Evolutionary conservation across 305 asterid species (phyloP), one percentile per base, ranked within the genome.

Genomic region (Petunia hybrid): DNA sequence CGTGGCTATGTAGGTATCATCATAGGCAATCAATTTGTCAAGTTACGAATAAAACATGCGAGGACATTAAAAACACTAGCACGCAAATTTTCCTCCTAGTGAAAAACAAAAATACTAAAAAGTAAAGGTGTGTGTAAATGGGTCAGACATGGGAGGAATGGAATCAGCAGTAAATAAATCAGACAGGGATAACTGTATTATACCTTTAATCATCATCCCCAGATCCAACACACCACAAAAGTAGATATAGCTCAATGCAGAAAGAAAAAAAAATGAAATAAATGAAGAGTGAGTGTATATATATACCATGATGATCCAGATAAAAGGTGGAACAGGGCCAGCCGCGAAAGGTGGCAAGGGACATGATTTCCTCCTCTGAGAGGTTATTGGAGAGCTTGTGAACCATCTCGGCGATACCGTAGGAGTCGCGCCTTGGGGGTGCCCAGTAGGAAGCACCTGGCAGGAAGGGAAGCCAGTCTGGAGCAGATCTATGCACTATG

Each of bases 381-480:
- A 84, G 87, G 14, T 90, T 22, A 46, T 90, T 89, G 4, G 89
- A 31, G 5, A 90, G 68, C 81, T 81, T 76, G 22, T 81, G 83
- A 8, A 93, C 80, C 9, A 85, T 46, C 78, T 87, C 83, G 0
- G 91, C 89, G 4, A 91, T 79, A 38, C 93, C 95, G 71, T 83
- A 84, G 14, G 88, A 84, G 9, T 78, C 81, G 2, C 87, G 87
- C 1, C 89, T 86, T 0, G 95, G 98, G 0, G 94, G 97, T 16
- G 87, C 98, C 98, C 97, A 92, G 46, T 89, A 93, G 5, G 95
- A 90, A 57, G 88, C 85, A 38, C 97, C 98, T 4, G 97, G 97
- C 2, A 85, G 79, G 67, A 93, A 90, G 1, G 92, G 90, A 22
- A 91, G 83, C 97, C 95, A 92, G 68, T 89, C 91, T 4, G 97